Percentiles rank a stretch among this genome's conserved stretches.
These are phyloP conservation scores for Gnetum montanum DNA, from an alignment of 75 land plant species.

Conservation along the genomic window DNA sequence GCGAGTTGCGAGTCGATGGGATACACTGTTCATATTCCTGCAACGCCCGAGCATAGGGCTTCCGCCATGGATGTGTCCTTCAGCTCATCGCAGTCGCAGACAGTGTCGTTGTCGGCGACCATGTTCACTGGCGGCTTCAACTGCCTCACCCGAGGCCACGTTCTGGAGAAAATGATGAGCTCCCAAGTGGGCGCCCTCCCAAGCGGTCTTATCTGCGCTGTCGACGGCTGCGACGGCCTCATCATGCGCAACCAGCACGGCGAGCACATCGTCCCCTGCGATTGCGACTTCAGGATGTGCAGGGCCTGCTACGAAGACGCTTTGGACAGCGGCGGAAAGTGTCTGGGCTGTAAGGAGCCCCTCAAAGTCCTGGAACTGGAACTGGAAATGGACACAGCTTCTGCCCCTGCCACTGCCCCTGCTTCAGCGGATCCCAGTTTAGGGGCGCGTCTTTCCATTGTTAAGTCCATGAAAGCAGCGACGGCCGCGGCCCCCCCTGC, in stretches of 20 bases:
- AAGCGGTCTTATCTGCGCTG: conserved; percentile 25
- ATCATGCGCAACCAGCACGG: conserved; percentile 32
- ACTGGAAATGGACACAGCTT: conserved; percentile 16
- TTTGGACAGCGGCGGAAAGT: conserved; percentile 31
- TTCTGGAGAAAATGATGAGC: conserved; percentile 29
- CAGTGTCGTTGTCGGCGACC: conserved; percentile 49
- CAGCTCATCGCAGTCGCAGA: conserved; percentile 3
- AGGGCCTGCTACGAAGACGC: conserved; percentile 73
- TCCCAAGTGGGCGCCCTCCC: conserved; percentile 1
- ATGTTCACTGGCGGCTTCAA: conserved; percentile 81
- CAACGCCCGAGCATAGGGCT: conserved; percentile 69
- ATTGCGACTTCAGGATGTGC: conserved; percentile 75
- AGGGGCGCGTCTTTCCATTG: conserved; percentile 52
- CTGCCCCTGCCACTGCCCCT: conserved; percentile 47
- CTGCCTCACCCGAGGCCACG: conserved; percentile 51
- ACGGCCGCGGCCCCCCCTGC: too few species aligned
- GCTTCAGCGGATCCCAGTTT: conserved; percentile 31
- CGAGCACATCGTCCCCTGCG: conserved; percentile 34
- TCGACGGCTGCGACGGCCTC: conserved; percentile 79
- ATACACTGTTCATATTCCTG: conserved; percentile 84
- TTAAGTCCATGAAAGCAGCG: conserved; percentile 41
- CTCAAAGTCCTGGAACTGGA: conserved; percentile 25
- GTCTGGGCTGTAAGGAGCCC: conserved; percentile 85
- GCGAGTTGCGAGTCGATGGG: neutral
- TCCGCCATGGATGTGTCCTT: conserved; percentile 20